Base-by-base conservation (phyloP, 176 grass and related monocot genomes). In the Carex littledalei region DNA sequence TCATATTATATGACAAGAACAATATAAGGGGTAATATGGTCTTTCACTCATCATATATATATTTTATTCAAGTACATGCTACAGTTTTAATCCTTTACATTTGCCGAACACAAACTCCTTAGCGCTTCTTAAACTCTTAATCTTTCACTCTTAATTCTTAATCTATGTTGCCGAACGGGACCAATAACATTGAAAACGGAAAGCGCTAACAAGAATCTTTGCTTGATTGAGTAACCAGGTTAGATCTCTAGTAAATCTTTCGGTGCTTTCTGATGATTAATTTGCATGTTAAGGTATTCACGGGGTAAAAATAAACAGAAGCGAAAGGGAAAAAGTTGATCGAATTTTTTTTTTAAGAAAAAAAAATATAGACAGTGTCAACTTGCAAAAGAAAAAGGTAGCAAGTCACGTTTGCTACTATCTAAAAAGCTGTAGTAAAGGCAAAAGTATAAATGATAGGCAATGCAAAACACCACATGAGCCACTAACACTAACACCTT, bases 381-480 rank as follows among this genome's bases (percentile, higher is more conserved):
- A 78, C 2, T 78, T 56, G 73, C 73, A 54, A 56, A 78, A 55
- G 73, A 26, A 78, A 75, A 55, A 49, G 49, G 49, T 32, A 78
- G 13, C 41, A 49, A 64, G 56, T 63, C 56, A 81, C 39, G 58
- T 81, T 78, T 80, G n/a, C 39, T 73, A 22, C 41, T 2, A 12
- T 26, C 24, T 34, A 81, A 81, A n/a, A 26, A 26, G 58, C 2
- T 65, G 3, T 43, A 14, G 20, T 67, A 63, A 83, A 83, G 79
- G 59, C 81, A 54, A 68, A 83, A 83, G 41, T 54, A 67, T 43
- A 83, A 83, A 68, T 29, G 20, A 67, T 47, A 67, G 24, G 26
- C 6, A 9, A 83, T 83, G 52, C 81, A 83, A 83, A 63, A 83
- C 74, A 83, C 17, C 63, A 83, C 81, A 83, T 63, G 62, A 26